These are phyloP conservation scores for Zopfia rhizophila DNA, from an alignment of 2,329 filamentous ascomycete genomes.

Conservation along the genomic window DNA sequence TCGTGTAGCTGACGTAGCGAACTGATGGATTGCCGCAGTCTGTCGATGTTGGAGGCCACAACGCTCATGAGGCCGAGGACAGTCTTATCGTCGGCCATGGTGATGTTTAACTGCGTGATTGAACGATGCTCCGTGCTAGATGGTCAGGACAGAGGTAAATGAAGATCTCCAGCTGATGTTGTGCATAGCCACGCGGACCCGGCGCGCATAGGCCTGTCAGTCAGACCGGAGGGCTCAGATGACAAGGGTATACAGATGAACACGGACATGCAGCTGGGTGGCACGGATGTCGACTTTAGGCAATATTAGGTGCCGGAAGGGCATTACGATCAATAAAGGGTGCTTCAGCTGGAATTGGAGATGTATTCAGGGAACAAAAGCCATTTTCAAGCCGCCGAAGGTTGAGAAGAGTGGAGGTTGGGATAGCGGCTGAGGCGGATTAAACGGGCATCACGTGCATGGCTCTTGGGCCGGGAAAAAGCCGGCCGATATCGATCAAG, in stretches of 20 bases:
- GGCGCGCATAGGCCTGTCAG: constrained; percentile 16
- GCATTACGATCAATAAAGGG: too few species aligned
- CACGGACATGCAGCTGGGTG: constrained; percentile 19
- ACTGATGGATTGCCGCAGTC: constrained; percentile 44
- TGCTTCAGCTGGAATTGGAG: too few species aligned
- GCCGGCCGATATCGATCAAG: too few species aligned
- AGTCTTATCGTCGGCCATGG: constrained; percentile 39
- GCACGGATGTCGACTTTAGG: constrained; percentile 23
- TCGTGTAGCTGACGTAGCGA: constrained; percentile 48
- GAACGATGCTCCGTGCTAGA: background rate
- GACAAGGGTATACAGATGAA: constrained; percentile 22
- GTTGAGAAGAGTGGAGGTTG: too few species aligned
- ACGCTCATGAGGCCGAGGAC: constrained; percentile 40
- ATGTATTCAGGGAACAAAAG: too few species aligned
- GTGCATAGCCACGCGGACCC: constrained; percentile 23
- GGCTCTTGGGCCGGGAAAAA: too few species aligned
- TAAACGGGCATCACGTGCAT: too few species aligned
- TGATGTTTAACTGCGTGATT: constrained; percentile 29
- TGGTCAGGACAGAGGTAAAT: constrained; percentile 2
- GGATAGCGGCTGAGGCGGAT: too few species aligned
- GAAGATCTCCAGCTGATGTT: constrained; percentile 23
- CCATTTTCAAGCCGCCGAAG: too few species aligned
- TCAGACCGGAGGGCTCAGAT: constrained; percentile 15
- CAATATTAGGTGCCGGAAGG: constrained; percentile 17
- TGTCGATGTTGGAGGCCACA: constrained; percentile 41